A percentile compares a stretch with the other conserved stretches of the same genome.
Evolutionary conservation across 768 basidiomycete species (phyloP).

Genomic region (Russula olivacea): DNA sequence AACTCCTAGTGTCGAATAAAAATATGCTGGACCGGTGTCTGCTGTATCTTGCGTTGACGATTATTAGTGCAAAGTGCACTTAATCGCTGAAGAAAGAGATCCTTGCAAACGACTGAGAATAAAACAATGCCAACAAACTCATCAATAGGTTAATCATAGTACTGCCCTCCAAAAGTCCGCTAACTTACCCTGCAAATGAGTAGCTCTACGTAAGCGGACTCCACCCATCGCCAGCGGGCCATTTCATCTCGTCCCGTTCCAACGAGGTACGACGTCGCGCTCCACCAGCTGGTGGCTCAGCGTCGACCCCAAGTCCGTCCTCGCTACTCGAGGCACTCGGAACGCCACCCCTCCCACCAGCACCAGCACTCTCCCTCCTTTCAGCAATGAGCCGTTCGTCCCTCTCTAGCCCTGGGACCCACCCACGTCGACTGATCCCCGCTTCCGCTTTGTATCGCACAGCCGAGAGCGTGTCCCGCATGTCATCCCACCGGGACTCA

Average conservation of each 20-base stretch:
- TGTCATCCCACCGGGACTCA: slow-evolving; percentile 39
- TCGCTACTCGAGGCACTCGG: slow-evolving; percentile 29
- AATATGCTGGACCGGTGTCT: neutral
- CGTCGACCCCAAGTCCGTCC: slow-evolving; percentile 24
- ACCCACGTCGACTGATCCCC: slow-evolving; percentile 55
- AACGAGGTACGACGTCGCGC: slow-evolving; percentile 16
- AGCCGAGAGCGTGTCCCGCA: slow-evolving; percentile 29
- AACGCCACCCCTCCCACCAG: slow-evolving; percentile 1
- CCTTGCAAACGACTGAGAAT: neutral
- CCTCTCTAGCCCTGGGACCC: slow-evolving; percentile 38
- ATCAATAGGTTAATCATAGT: slow-evolving; percentile 2
- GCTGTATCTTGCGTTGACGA: neutral
- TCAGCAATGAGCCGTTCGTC: slow-evolving; percentile 38
- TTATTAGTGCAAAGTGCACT: neutral
- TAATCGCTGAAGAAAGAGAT: neutral
- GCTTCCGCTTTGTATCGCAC: slow-evolving; percentile 70
- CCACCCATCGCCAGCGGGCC: slow-evolving; percentile 57
- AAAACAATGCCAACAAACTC: neutral
- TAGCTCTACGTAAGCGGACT: slow-evolving; percentile 32
- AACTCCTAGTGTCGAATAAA: neutral
- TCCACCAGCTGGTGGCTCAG: slow-evolving; percentile 17
- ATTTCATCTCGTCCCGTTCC: slow-evolving; percentile 53
- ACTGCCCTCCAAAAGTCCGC: neutral
- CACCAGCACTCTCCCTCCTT: slow-evolving; percentile 27
- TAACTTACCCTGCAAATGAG: neutral